Base-by-base conservation (phyloP, 768 basidiomycete genomes). In the Cystofilobasidium macerans region DNA sequence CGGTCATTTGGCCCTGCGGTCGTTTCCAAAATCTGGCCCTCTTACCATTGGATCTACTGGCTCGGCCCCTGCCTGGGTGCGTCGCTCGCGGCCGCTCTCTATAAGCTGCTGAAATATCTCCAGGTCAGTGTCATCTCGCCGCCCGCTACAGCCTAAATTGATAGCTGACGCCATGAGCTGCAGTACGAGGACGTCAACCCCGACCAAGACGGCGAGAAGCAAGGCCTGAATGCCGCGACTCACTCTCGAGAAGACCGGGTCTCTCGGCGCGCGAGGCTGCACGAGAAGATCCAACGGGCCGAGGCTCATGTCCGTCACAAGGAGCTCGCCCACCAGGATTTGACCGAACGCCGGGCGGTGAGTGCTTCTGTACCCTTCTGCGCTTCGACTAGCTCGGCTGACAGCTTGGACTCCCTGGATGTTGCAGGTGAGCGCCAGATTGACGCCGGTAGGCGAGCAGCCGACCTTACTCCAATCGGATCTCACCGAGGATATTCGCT, bases 61-160 rank as follows among this genome's bases (percentile, higher is more conserved):
- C 43, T 68, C 28, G 67, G 61, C 5, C 60, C 60, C 16, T 26
- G 30, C 20, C 35, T 62, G n/a, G 61, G 61, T 12, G 53, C 61
- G 20, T 38, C 36, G 20, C 65, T 66, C 30, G 65, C 65, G 35
- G 65, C 58, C 42, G 59, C 42, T 3, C 54, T 68, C 56, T 62
- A 68, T 61, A 48, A 58, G 42, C 60, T 68, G 18, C 61, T 63
- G 54, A 68, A 68, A 56, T 57, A 5, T 20, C 43, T 68, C 28
- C 28, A 61, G 58, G 35, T 53, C 42, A 32, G 60, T 47, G n/a
- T n/a, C n/a, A n/a, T n/a, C n/a, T 35, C 35, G 45, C 61, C 30
- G 40, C 26, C 64, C 38, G 36, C 35, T 43, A 54, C 16, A 40
- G 38, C 16, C n/a, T n/a, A n/a, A 40, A n/a, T n/a, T n/a, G n/a